These are phyloP conservation scores for Microbotryum saponariae DNA, from an alignment of 1,284 basidiomycete species.

Conservation along the genomic window DNA sequence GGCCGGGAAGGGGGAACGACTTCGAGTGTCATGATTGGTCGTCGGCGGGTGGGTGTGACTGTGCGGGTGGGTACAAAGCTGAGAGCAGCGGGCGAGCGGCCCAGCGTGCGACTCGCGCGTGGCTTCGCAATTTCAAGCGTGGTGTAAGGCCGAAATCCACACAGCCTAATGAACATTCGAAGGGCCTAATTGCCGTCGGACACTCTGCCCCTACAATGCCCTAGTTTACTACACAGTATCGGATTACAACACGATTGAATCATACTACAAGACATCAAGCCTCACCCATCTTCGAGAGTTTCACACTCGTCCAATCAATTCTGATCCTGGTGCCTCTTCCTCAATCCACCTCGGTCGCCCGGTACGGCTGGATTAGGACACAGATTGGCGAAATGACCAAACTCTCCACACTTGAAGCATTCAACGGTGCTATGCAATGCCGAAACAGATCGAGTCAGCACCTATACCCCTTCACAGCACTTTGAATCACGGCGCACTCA, in stretches of 20 bases:
- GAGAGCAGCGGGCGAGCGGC: neutral
- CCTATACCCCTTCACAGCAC: conserved; percentile 2
- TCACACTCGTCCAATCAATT: too few species aligned
- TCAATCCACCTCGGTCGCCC: conserved; percentile 55
- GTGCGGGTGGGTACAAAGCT: neutral
- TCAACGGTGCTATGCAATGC: conserved; percentile 3
- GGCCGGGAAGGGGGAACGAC: conserved; percentile 15
- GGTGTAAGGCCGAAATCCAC: too few species aligned
- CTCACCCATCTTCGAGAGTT: too few species aligned
- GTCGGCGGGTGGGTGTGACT: neutral
- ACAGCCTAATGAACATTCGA: too few species aligned
- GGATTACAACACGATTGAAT: too few species aligned
- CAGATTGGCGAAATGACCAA: conserved; percentile 90
- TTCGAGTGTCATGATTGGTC: neutral
- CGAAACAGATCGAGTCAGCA: neutral
- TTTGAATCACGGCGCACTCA: neutral
- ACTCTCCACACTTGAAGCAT: conserved; percentile 63
- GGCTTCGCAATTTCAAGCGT: too few species aligned
- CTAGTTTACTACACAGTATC: too few species aligned
- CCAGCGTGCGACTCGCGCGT: neutral
- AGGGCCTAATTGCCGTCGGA: too few species aligned
- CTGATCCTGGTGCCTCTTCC: too few species aligned
- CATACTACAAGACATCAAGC: too few species aligned
- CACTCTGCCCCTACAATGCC: too few species aligned
- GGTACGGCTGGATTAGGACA: conserved; percentile 78